Conservation (phyloP, 768 basidiomycete genomes). For the Pleurotus pulmonarius region DNA sequence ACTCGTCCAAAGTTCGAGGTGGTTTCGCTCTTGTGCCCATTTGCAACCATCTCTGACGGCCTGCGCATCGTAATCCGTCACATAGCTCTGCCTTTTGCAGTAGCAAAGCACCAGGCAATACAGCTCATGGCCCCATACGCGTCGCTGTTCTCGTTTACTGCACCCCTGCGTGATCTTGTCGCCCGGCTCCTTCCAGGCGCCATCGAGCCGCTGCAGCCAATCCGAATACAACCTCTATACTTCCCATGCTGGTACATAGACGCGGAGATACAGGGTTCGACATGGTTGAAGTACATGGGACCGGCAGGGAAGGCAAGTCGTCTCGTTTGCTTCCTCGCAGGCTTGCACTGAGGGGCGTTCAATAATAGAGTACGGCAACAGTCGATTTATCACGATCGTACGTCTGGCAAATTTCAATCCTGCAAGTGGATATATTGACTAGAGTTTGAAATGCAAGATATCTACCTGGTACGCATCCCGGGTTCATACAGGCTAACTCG, state of each 20-base stretch:
- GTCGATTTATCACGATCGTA: conserved; percentile 43
- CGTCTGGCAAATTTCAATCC: conserved; percentile 20
- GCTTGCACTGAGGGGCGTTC: background rate
- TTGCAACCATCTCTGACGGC: background rate
- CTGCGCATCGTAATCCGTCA: background rate
- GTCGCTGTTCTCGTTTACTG: conserved; percentile 19
- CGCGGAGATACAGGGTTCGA: conserved; percentile 42
- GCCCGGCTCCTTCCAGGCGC: conserved; percentile 34
- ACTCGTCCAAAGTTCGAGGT: conserved; percentile 32
- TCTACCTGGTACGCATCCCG: conserved; percentile 34
- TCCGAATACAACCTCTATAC: conserved; percentile 49
- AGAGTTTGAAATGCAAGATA: conserved; percentile 25
- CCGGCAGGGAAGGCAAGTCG: conserved; percentile 23
- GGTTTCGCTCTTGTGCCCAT: conserved; percentile 1
- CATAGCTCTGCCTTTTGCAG: conserved; percentile 48
- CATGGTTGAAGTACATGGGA: conserved; percentile 19
- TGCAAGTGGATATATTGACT: no score
- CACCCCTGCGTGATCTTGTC: conserved; percentile 23
- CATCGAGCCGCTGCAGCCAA: conserved; percentile 37
- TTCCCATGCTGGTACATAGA: conserved; percentile 64
- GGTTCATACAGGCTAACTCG: background rate
- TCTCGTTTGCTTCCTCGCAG: conserved; percentile 1
- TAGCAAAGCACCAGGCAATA: conserved; percentile 44
- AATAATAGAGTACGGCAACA: conserved; percentile 24
- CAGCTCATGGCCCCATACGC: conserved; percentile 31